phyloP scores from a whole-genome alignment of 345 rosid species.

The Geranium rotundifolium region DNA sequence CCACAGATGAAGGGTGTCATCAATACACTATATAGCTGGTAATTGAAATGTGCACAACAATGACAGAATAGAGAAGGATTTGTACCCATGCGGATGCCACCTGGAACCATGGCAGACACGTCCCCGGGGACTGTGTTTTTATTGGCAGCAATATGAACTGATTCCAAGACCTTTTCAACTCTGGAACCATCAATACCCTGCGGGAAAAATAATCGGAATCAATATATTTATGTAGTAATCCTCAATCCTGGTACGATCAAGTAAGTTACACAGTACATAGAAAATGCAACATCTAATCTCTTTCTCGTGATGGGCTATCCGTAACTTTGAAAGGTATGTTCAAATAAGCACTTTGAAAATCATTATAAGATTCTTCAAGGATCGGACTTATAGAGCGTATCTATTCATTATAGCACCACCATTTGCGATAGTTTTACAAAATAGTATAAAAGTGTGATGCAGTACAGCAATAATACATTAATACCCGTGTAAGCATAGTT shows the following conservation, averaged over 20 bases:
- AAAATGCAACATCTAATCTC: too few species aligned
- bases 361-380: too few species aligned
- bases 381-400: too few species aligned
- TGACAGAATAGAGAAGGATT: background rate
- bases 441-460: background rate
- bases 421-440: background rate
- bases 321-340: too few species aligned
- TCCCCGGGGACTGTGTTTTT: constrained; percentile 97
- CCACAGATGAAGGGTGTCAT: constrained; percentile 7
- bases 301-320: too few species aligned
- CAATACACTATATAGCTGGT: background rate
- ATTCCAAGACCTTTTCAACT: constrained; percentile 86
- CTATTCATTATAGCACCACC: background rate
- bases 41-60: too few species aligned
- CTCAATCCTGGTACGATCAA: too few species aligned
- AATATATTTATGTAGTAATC: too few species aligned
- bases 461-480: background rate
- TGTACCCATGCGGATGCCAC: constrained; percentile 94
- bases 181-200: constrained; percentile 95
- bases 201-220: background rate
- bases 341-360: too few species aligned
- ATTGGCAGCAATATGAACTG: constrained; percentile 86
- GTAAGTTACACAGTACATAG: too few species aligned
- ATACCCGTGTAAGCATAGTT: too few species aligned
- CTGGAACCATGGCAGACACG: constrained; percentile 98